Conservation (phyloP, 371 early-diverging fungal genomes). For the Mucor indicus region DNA sequence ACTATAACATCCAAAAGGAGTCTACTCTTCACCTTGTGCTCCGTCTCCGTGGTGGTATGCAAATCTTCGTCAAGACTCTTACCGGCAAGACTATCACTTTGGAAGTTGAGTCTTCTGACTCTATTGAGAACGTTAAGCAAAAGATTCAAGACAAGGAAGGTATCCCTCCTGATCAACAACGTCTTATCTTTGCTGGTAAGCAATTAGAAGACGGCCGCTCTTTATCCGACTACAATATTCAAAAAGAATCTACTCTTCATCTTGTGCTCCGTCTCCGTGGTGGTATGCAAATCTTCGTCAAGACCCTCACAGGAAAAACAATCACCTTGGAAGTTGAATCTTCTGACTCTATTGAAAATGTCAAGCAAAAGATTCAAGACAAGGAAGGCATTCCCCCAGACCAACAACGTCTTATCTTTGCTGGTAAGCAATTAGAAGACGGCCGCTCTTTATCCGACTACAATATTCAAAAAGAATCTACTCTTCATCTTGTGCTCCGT, state of each 20-base stretch:
- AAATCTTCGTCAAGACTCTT: conserved; percentile 80
- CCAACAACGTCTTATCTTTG: conserved; percentile 99
- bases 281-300: conserved; percentile 73
- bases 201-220: conserved; percentile 91
- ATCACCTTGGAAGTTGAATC: conserved; percentile 93
- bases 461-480: conserved; percentile 92
- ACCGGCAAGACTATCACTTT: conserved; percentile 87
- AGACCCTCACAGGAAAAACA: conserved; percentile 81
- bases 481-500: conserved; percentile 95
- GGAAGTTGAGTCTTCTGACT: conserved; percentile 92
- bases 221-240: conserved; percentile 17
- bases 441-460: conserved; percentile 77
- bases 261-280: conserved; percentile 22
- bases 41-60: conserved; percentile 89
- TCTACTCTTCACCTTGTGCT: conserved; percentile 96
- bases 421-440: too few relatives aligned
- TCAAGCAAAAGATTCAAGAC: conserved; percentile 97
- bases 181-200: conserved; percentile 98
- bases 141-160: conserved; percentile 97
- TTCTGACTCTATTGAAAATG: too few relatives aligned
- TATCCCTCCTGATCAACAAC: conserved; percentile 99
- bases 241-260: conserved; percentile 20
- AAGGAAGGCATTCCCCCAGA: conserved; percentile 97
- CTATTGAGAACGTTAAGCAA: conserved; percentile 93
- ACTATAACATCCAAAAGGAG: conserved; percentile 88